A percentile compares a stretch with the other conserved stretches of the same genome.
These are phyloP conservation scores for Rubroboletus satanas DNA, from an alignment of 768 basidiomycete species.

Conservation along the genomic window DNA sequence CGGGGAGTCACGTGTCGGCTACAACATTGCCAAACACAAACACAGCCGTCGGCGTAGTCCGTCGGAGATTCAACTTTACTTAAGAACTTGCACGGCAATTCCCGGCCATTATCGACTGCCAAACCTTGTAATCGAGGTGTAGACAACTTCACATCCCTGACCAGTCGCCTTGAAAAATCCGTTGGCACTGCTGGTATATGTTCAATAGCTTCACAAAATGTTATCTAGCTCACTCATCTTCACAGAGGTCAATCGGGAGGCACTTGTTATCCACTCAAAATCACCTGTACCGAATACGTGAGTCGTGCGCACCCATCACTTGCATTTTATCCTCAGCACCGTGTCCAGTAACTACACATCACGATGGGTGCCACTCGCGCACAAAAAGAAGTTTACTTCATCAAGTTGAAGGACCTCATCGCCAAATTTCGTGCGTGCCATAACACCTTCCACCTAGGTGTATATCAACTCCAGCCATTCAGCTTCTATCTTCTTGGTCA, in stretches of 20 bases:
- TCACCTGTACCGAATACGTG: slow-evolving; percentile 25
- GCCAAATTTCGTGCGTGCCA: slow-evolving; percentile 76
- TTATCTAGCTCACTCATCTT: slow-evolving; percentile 8
- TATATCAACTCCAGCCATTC: slow-evolving; percentile 4
- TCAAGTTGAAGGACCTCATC: slow-evolving; percentile 90
- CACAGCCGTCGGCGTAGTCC: slow-evolving; percentile 13
- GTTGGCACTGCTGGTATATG: slow-evolving; percentile 74
- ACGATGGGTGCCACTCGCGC: slow-evolving; percentile 91
- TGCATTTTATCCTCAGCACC: neutral
- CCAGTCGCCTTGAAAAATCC: slow-evolving; percentile 90
- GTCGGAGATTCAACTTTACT: slow-evolving; percentile 29
- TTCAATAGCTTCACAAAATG: slow-evolving; percentile 1
- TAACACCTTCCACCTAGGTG: neutral
- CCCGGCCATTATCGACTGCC: slow-evolving; percentile 8
- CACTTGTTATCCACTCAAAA: slow-evolving; percentile 42
- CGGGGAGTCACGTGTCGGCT: slow-evolving; percentile 6
- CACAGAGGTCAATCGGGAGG: slow-evolving; percentile 92
- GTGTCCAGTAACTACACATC: slow-evolving; percentile 19
- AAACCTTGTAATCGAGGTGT: slow-evolving; percentile 25
- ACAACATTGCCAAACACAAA: neutral
- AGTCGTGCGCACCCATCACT: slow-evolving; percentile 5
- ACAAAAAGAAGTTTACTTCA: slow-evolving; percentile 89
- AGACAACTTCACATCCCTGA: slow-evolving; percentile 18
- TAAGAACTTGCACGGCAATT: slow-evolving; percentile 26
- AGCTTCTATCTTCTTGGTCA: slow-evolving; percentile 99